Evolutionary conservation across 73 alveolate genomes (phyloP).

Genomic region (Tetrahymena malaccensis): DNA sequence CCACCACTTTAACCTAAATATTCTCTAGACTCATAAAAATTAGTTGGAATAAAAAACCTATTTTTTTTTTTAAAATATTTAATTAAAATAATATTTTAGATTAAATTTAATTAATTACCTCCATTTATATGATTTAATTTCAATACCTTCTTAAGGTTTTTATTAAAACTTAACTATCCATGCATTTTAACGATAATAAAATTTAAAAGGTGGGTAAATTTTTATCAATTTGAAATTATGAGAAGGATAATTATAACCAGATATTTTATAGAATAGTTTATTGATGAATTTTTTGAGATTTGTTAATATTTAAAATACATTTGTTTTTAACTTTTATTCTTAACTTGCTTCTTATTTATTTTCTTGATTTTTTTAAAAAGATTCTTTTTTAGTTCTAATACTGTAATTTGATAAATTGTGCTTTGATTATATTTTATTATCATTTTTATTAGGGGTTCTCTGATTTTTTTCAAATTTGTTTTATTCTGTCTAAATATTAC

Average conservation of each 20-base stretch:
- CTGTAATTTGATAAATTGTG: not conserved
- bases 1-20: not conserved
- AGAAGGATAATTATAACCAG: not conserved
- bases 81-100: too few relatives aligned
- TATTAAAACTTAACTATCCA: not conserved
- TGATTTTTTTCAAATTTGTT: not conserved
- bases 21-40: not conserved
- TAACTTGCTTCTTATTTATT: not conserved
- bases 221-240: not conserved
- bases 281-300: not conserved
- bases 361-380: not conserved
- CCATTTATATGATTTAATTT: not conserved
- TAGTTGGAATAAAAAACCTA: not conserved
- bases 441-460: not conserved
- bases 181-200: not conserved
- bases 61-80: too few relatives aligned
- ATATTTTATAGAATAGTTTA: not conserved
- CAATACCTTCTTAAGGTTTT: not conserved
- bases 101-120: not conserved
- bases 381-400: not conserved
- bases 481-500: too few relatives aligned
- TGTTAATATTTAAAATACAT: not conserved
- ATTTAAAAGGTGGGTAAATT: not conserved
- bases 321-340: not conserved
- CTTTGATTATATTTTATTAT: not conserved